A percentile compares a stretch with the other conserved stretches of the same genome.
Evolutionary conservation across 2,329 filamentous ascomycete genomes (phyloP).

Genomic region (Ceratocystis papillata): DNA sequence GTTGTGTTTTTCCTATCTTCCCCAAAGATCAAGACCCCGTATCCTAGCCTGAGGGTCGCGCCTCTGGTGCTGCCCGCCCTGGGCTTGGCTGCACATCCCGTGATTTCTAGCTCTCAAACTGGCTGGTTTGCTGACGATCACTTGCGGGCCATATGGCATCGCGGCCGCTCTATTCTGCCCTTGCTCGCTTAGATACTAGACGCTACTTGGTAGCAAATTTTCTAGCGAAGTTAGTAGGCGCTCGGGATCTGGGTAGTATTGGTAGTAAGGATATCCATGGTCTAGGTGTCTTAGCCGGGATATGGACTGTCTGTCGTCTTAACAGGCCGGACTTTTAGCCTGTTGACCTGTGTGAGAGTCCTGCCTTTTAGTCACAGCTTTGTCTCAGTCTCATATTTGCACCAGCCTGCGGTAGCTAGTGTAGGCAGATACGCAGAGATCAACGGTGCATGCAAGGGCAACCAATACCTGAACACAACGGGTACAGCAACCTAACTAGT

Average conservation of each 20-base stretch:
- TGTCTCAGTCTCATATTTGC: neutral
- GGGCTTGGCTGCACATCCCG: neutral
- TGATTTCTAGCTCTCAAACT: neutral
- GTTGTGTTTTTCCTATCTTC: neutral
- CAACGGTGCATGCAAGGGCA: no score
- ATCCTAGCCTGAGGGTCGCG: neutral
- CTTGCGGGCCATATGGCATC: neutral
- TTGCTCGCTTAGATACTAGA: constrained; percentile 10
- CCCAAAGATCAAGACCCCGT: neutral
- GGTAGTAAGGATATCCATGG: neutral
- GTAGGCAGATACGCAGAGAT: no score
- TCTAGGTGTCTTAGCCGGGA: neutral
- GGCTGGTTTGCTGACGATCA: neutral
- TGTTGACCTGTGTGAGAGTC: neutral
- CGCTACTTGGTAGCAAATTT: neutral
- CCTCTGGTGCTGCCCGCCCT: neutral
- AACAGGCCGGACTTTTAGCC: neutral
- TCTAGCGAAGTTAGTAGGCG: neutral
- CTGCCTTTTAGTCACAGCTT: neutral
- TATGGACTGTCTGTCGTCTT: neutral
- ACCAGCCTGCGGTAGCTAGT: neutral
- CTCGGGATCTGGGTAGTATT: neutral
- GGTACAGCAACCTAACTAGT: neutral
- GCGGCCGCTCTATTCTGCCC: neutral
- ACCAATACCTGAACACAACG: no score